Percentiles rank a stretch among this genome's conserved stretches.
phyloP scores from a whole-genome alignment of 2,329 filamentous ascomycete genomes.

The Colletotrichum incanum region DNA sequence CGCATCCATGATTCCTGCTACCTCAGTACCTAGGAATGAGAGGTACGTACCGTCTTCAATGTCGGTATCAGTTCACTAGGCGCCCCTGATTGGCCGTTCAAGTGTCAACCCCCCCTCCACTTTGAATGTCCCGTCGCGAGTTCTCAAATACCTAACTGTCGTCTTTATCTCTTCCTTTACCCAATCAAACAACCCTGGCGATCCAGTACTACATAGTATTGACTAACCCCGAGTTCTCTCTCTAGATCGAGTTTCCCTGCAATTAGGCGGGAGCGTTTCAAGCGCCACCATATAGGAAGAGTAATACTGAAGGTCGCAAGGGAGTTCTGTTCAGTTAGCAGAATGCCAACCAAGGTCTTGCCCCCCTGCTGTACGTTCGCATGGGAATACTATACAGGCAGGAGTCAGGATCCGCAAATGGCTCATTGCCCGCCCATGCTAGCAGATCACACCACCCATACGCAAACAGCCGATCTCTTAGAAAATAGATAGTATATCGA shows the following conservation, averaged over 20 bases:
- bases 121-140: neutral
- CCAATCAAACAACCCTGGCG: neutral
- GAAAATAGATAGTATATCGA: neutral
- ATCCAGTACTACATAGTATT: neutral
- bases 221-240: neutral
- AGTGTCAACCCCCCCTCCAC: neutral
- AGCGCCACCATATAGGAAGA: no score
- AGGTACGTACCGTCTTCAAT: neutral
- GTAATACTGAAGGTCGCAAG: neutral
- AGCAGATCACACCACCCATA: neutral
- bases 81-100: slow-evolving; percentile 2
- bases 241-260: neutral
- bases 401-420: neutral
- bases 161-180: neutral
- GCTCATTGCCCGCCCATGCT: neutral
- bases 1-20: slow-evolving; percentile 31
- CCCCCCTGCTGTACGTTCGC: no score
- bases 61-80: neutral
- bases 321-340: neutral
- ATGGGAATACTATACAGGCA: neutral
- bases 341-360: neutral
- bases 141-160: no score
- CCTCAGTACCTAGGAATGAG: neutral
- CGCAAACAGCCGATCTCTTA: neutral
- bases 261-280: no score